Evolutionary conservation across 2,329 filamentous ascomycete genomes (phyloP).

Genomic region (Pseudopyricularia cyperi): DNA sequence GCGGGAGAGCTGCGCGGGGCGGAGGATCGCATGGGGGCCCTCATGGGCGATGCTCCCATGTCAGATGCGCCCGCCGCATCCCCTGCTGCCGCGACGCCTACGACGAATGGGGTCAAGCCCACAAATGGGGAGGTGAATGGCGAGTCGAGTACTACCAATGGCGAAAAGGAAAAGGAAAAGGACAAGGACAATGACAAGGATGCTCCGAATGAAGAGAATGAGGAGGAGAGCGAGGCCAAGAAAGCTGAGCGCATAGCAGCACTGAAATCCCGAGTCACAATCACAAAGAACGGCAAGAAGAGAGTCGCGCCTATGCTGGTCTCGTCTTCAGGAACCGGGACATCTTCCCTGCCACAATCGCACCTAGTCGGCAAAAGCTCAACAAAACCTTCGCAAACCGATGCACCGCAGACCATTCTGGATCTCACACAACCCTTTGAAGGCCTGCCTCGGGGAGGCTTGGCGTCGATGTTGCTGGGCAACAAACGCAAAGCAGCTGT

Average conservation of each 20-base stretch:
- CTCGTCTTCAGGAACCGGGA: conserved; percentile 73
- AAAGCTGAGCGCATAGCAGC: conserved; percentile 38
- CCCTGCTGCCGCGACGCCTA: neutral
- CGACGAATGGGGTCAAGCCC: conserved; percentile 36
- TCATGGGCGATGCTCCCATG: conserved; percentile 73
- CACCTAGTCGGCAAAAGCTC: conserved; percentile 70
- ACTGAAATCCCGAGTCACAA: conserved; percentile 82
- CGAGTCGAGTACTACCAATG: neutral
- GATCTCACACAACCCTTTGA: conserved; percentile 93
- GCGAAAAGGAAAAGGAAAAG: conserved; percentile 15
- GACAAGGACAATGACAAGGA: conserved; percentile 18
- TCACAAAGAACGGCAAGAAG: conserved; percentile 96
- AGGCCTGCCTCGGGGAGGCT: conserved; percentile 77
- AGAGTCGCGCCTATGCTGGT: conserved; percentile 84
- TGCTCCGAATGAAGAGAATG: conserved; percentile 12
- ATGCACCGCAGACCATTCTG: conserved; percentile 68
- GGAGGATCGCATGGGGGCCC: conserved; percentile 91
- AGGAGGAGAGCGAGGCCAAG: conserved; percentile 37
- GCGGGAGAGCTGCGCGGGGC: conserved; percentile 80
- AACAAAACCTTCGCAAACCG: conserved; percentile 48
- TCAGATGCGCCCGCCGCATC: conserved; percentile 29
- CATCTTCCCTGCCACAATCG: conserved; percentile 79
- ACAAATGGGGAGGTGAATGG: conserved; percentile 2
- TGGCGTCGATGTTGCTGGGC: conserved; percentile 74
- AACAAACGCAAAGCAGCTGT: conserved; percentile 79